Percentiles rank a stretch among this genome's conserved stretches.
Conservation (phyloP, 768 basidiomycete genomes). For the Termitomyces sp. region DNA sequence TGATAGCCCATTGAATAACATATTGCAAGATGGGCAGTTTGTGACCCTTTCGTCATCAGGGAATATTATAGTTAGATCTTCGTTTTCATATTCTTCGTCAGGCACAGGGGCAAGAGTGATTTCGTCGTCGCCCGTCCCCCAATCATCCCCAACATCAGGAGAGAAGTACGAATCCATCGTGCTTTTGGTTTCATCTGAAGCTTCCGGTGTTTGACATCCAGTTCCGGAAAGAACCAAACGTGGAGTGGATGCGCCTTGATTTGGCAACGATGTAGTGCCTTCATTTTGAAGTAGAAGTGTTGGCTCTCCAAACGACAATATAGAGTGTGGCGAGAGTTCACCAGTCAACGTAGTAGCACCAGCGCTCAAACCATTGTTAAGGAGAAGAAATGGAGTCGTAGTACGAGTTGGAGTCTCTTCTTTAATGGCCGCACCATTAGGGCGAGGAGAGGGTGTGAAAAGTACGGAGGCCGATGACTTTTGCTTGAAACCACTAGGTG, state of each 20-base stretch:
- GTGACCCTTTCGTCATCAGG: conserved; percentile 2
- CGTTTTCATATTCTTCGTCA: conserved; percentile 19
- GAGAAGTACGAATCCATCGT: conserved; percentile 25
- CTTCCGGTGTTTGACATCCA: not conserved
- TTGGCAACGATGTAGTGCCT: not conserved
- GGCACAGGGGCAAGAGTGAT: conserved; percentile 11
- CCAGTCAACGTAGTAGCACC: not conserved
- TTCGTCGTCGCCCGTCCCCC: conserved; percentile 74
- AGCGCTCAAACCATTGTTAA: not conserved
- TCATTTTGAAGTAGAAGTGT: conserved; percentile 13
- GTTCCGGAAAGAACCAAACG: not conserved
- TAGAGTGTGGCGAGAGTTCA: not conserved
- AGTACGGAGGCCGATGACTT: not conserved
- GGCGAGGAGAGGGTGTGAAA: not conserved
- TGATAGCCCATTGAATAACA: conserved; percentile 13
- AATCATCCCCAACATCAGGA: conserved; percentile 40
- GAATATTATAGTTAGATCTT: not conserved
- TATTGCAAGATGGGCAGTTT: conserved; percentile 24
- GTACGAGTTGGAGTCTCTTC: conserved; percentile 2
- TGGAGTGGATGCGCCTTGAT: conserved; percentile 4
- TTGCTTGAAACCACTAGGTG: not conserved
- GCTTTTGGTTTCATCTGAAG: not conserved
- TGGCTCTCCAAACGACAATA: conserved; percentile 16
- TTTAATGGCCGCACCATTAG: not conserved
- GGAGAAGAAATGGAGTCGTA: conserved; percentile 16